Base-by-base conservation (phyloP, 2,329 filamentous ascomycete genomes). In the Fusarium begoniae region DNA sequence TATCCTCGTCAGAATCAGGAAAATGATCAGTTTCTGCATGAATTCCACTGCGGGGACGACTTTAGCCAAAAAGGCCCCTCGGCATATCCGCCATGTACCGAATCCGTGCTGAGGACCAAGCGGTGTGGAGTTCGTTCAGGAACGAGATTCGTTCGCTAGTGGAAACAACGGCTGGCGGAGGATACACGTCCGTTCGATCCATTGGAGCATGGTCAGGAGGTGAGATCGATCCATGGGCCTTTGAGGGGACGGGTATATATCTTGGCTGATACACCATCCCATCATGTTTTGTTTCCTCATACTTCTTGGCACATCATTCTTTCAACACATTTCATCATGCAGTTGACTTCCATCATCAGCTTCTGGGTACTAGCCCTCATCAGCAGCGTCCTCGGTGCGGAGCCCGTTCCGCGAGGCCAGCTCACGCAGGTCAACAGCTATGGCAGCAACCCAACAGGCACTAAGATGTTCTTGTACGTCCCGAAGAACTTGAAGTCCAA, bases 361-460 rank as follows among this genome's bases (percentile, higher is more conserved):
- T 44, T 68, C 48, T 68, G 65, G 65, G 63, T 26, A 3, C 22
- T 67, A 6, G 47, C 63, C 45, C 65, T 68, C 35, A 32, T 68
- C 63, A 68, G 65, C 40, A 14, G 9, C 4, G 63, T 61, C 8
- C 30, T 68, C 6, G 65, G 40, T 15, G 63, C 65, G 2, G 65
- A 68, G 20, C 44, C 60, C 2, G 65, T 68, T 4, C 65, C 65
- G 6, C 30, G 65, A 28, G 66, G 63, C 4, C 48, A 47, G 17
- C 65, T 68, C 12, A 67, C 44, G 0, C 45, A 68, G 2, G 65
- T 68, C 17, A 68, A 26, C 45, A 47, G 40, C 40, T 68, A 53
- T 37, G 65, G 65, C 28, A 68, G 28, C 65, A 68, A 68, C 14
- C 65, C 65, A 4, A 68, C 65, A 5, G 65, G 65, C 17, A 68